Evolutionary conservation across 139 green algal species (phyloP).

Genomic region (Ettlia oleoabundans): DNA sequence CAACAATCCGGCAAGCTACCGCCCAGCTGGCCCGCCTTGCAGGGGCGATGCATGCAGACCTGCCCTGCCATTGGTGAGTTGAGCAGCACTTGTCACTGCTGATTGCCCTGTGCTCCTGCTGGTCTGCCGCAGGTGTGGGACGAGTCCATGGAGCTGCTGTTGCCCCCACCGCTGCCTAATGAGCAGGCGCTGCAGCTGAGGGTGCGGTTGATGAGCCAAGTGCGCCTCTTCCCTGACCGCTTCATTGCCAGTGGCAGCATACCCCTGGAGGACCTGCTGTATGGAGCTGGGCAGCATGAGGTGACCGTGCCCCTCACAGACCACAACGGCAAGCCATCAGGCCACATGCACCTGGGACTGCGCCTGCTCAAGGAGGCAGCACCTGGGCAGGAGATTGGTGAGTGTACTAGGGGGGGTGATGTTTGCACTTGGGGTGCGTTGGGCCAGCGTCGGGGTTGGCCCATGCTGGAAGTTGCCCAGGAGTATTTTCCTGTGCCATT

Average conservation of each 20-base stretch:
- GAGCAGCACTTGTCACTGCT: no score
- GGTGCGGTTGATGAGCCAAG: not conserved
- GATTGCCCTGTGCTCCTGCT: not conserved
- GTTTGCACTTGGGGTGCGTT: no score
- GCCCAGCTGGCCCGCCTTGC: no score
- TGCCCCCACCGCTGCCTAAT: constrained; percentile 16
- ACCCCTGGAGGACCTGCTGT: constrained; percentile 6
- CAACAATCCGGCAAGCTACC: constrained; percentile 18
- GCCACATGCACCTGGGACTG: constrained; percentile 1
- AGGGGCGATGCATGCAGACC: no score
- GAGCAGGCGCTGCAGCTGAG: constrained; percentile 8
- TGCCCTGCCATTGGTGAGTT: no score
- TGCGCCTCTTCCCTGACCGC: constrained; percentile 11
- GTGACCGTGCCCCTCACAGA: constrained; percentile 2
- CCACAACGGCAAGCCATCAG: not conserved
- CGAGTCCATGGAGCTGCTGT: constrained; percentile 9
- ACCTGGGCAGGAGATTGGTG: not conserved
- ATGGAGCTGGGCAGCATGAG: constrained; percentile 18
- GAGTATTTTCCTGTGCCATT: not conserved
- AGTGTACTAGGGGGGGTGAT: no score
- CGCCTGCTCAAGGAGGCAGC: not conserved
- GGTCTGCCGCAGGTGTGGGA: constrained; percentile 26
- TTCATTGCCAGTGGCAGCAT: constrained; percentile 1
- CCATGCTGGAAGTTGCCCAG: not conserved
- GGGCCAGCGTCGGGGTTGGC: no score